Conservation (phyloP, 257 asterid species). For the Eucommia ulmoides region DNA sequence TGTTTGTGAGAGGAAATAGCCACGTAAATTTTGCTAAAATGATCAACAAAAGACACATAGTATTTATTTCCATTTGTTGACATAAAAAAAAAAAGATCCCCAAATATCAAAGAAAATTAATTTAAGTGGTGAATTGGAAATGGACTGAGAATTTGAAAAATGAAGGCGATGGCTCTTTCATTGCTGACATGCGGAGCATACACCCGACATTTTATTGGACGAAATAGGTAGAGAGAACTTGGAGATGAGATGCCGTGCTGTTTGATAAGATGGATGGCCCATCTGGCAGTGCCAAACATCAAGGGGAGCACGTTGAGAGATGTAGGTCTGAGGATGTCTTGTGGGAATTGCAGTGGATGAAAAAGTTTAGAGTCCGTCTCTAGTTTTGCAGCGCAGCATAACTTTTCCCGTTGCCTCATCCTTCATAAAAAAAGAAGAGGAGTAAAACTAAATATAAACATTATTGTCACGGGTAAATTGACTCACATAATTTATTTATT, state of each 20-base stretch:
- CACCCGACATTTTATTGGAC: background rate
- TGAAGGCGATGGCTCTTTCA: slow-evolving; percentile 1
- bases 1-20: background rate
- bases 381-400: background rate
- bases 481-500: background rate
- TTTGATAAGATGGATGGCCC: slow-evolving; percentile 1
- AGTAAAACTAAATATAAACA: background rate
- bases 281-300: slow-evolving; percentile 1
- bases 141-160: background rate
- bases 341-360: background rate
- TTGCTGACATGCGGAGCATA: background rate
- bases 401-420: background rate
- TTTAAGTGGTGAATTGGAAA: background rate
- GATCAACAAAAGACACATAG: background rate
- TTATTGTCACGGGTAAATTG: background rate
- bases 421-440: background rate
- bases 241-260: background rate
- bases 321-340: background rate
- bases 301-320: background rate
- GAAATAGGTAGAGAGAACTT: slow-evolving; percentile 1
- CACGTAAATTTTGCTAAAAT: background rate
- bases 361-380: background rate
- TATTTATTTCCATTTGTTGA: background rate
- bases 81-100: background rate
- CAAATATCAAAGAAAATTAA: background rate